phyloP scores from a whole-genome alignment of 23 red algal species.

The Gracilaria gracilis region DNA sequence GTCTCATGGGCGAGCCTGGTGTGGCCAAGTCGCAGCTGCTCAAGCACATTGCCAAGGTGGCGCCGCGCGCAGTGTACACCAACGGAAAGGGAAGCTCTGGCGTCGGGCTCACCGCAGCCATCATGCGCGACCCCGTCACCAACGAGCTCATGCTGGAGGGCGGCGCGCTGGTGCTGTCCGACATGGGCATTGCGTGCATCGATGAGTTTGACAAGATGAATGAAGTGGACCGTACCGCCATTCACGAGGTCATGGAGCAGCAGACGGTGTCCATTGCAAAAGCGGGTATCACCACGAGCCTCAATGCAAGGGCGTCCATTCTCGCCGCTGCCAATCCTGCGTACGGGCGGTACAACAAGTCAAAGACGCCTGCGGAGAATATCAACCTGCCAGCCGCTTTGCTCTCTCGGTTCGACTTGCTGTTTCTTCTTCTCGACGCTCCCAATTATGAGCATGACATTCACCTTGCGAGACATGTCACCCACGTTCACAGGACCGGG shows the following conservation, averaged over 20 bases:
- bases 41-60: slow-evolving; percentile 87
- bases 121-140: slow-evolving; percentile 86
- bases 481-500: slow-evolving; percentile 93
- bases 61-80: slow-evolving; percentile 94
- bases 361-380: slow-evolving; percentile 88
- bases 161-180: slow-evolving; percentile 94
- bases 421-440: slow-evolving; percentile 94
- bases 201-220: slow-evolving; percentile 99
- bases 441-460: slow-evolving; percentile 82
- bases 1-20: slow-evolving; percentile 98
- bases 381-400: slow-evolving; percentile 98
- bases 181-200: slow-evolving; percentile 96
- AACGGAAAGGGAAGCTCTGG: slow-evolving; percentile 98
- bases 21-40: slow-evolving; percentile 98
- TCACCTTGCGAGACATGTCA: slow-evolving; percentile 89
- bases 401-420: slow-evolving; percentile 96
- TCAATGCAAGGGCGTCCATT: slow-evolving; percentile 96
- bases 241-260: slow-evolving; percentile 99
- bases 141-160: slow-evolving; percentile 98
- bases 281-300: slow-evolving; percentile 96
- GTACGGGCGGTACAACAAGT: slow-evolving; percentile 97
- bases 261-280: slow-evolving; percentile 99
- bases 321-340: slow-evolving; percentile 97
- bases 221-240: slow-evolving; percentile 93
- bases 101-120: slow-evolving; percentile 95